phyloP scores from a whole-genome alignment of 164 flowering plant species.

The Magnolia kwangsiensis region DNA sequence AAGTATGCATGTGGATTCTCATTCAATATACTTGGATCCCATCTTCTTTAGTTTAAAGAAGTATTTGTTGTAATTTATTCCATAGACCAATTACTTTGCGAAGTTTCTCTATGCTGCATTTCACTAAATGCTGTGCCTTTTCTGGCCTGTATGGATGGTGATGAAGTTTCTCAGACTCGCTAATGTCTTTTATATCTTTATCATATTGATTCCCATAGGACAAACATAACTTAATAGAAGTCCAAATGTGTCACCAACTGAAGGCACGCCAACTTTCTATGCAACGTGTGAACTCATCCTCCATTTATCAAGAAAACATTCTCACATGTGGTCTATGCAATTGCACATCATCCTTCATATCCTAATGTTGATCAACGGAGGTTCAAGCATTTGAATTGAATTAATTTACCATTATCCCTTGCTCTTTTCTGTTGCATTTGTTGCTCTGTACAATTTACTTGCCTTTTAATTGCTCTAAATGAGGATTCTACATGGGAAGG shows the following conservation, averaged over 20 bases:
- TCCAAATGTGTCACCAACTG: constrained; percentile 9
- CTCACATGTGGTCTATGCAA: constrained; percentile 74
- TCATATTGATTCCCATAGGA: constrained; percentile 41
- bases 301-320: constrained; percentile 65
- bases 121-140: no score
- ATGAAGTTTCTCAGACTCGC: neutral
- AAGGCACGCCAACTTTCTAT: constrained; percentile 53
- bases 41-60: constrained; percentile 49
- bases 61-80: constrained; percentile 2
- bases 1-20: constrained; percentile 85
- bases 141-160: neutral
- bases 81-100: neutral
- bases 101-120: no score
- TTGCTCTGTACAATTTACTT: no score
- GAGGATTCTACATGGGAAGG: no score
- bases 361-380: constrained; percentile 43
- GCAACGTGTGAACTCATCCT: constrained; percentile 39
- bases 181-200: constrained; percentile 1
- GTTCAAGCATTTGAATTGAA: no score
- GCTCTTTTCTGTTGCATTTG: neutral
- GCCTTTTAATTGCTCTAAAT: no score
- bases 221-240: constrained; percentile 69
- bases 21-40: constrained; percentile 35
- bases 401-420: constrained; percentile 53
- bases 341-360: constrained; percentile 80